These are phyloP conservation scores for Torulaspora microellipsoides DNA, from an alignment of 805 yeast species.

Conservation along the genomic window DNA sequence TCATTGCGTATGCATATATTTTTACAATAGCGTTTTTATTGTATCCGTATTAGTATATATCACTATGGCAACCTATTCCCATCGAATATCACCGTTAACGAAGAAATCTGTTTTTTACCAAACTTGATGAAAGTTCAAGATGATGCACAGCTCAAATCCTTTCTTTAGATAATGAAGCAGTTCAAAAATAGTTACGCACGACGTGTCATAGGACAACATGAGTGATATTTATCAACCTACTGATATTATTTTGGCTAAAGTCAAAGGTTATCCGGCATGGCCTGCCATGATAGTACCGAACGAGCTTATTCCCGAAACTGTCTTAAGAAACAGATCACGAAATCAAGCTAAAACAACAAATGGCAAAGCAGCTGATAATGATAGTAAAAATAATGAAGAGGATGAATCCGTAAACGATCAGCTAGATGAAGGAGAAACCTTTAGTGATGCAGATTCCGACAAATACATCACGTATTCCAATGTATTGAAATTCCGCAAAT, in stretches of 20 bases:
- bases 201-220: neutral
- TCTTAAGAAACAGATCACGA: slow-evolving; percentile 33
- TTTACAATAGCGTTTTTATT: neutral
- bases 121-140: no score
- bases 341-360: slow-evolving; percentile 1
- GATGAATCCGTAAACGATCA: slow-evolving; percentile 3
- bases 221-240: slow-evolving; percentile 40
- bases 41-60: no score
- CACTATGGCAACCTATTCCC: no score
- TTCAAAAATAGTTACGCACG: no score
- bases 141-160: no score
- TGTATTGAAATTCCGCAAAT: slow-evolving; percentile 25
- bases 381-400: slow-evolving; percentile 6
- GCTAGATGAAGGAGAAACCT: slow-evolving; percentile 10
- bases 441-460: slow-evolving; percentile 12
- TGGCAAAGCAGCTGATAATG: slow-evolving; percentile 4
- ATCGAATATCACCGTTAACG: no score
- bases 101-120: no score
- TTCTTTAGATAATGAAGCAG: no score
- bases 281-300: slow-evolving; percentile 76
- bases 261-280: slow-evolving; percentile 88
- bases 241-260: slow-evolving; percentile 64
- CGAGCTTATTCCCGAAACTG: slow-evolving; percentile 53
- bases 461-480: slow-evolving; percentile 25
- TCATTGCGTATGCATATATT: neutral